A percentile compares a stretch with the other conserved stretches of the same genome.
Conservation (phyloP, 2,329 filamentous ascomycete genomes). For the Nemania serpens region DNA sequence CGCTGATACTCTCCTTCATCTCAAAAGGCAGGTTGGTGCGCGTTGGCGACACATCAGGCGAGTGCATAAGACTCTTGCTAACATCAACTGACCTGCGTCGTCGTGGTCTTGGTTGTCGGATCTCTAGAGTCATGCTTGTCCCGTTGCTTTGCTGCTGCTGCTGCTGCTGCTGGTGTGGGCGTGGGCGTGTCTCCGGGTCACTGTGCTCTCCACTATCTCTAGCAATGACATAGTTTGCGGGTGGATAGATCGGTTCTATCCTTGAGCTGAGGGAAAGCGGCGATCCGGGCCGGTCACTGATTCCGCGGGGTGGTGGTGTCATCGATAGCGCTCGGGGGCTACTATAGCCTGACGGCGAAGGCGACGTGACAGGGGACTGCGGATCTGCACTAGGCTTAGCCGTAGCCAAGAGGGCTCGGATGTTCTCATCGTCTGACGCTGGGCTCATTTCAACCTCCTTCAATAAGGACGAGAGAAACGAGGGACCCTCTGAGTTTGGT, state of each 20-base stretch:
- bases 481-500: constrained; percentile 58
- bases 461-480: constrained; percentile 83
- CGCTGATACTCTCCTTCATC: constrained; percentile 86
- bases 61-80: constrained; percentile 48
- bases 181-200: constrained; percentile 49
- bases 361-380: constrained; percentile 71
- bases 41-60: constrained; percentile 70
- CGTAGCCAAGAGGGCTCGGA: constrained; percentile 47
- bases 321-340: constrained; percentile 70
- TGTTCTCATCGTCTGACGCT: constrained; percentile 61
- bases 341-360: constrained; percentile 65
- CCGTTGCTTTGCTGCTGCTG: constrained; percentile 34
- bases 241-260: constrained; percentile 75
- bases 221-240: constrained; percentile 73
- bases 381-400: constrained; percentile 41
- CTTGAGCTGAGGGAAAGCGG: constrained; percentile 69
- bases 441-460: constrained; percentile 80
- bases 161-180: constrained; percentile 33
- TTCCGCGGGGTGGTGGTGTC: constrained; percentile 70
- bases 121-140: constrained; percentile 48
- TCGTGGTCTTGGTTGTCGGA: constrained; percentile 58
- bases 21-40: constrained; percentile 71
- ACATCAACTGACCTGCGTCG: constrained; percentile 50
- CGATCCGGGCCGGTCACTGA: constrained; percentile 67
- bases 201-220: constrained; percentile 50